Percentiles rank a stretch among this genome's conserved stretches.
phyloP scores from a whole-genome alignment of 305 asterid genomes.

The Withania somnifera region DNA sequence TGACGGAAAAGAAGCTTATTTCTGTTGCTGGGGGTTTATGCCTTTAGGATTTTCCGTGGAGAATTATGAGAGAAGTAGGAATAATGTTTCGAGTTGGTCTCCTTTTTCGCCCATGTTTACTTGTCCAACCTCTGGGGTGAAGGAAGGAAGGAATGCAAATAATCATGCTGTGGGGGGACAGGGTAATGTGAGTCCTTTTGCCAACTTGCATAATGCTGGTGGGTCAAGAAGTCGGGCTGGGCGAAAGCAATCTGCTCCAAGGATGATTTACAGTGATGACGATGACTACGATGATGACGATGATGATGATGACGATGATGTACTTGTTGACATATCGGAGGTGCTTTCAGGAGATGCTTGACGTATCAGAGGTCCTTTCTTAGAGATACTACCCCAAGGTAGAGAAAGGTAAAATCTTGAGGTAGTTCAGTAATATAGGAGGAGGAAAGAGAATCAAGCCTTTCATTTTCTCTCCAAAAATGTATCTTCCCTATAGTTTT shows the following conservation, averaged over 20 bases:
- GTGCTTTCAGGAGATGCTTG: constrained; percentile 14
- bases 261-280: constrained; percentile 58
- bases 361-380: constrained; percentile 27
- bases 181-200: constrained; percentile 1
- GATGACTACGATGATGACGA: constrained; percentile 26
- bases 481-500: not conserved
- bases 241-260: constrained; percentile 35
- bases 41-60: constrained; percentile 54
- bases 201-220: not conserved
- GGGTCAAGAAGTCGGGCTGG: constrained; percentile 9
- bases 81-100: constrained; percentile 42
- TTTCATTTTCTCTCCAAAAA: not conserved
- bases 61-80: constrained; percentile 34
- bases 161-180: constrained; percentile 3
- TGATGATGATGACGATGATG: constrained; percentile 4
- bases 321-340: constrained; percentile 48
- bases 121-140: constrained; percentile 25
- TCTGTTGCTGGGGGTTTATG: constrained; percentile 69
- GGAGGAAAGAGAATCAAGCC: not conserved
- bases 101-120: constrained; percentile 81
- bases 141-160: constrained; percentile 15
- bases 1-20: constrained; percentile 54
- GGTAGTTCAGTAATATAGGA: not conserved
- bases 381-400: not conserved
- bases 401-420: not conserved